Evolutionary conservation across 179 eudicot species (phyloP).

Genomic region (Spinacia oleracea): DNA sequence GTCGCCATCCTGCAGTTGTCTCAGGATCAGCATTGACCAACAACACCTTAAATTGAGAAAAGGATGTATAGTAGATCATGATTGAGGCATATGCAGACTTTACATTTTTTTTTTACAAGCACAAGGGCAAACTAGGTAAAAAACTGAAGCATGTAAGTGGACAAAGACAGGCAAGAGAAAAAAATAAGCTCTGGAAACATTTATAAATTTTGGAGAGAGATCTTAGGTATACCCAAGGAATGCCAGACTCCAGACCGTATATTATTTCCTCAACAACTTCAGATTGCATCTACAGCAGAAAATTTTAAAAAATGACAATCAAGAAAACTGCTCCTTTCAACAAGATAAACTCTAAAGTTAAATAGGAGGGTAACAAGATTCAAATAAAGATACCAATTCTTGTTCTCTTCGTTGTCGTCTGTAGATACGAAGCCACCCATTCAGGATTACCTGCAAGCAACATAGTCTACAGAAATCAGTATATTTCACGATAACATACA

Average conservation of each 20-base stretch:
- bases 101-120: too few relatives aligned
- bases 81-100: neutral
- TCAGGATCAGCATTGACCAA: constrained; percentile 21
- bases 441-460: constrained; percentile 63
- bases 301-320: constrained; percentile 12
- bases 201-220: constrained; percentile 6
- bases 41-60: constrained; percentile 14
- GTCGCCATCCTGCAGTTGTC: constrained; percentile 74
- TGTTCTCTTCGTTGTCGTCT: constrained; percentile 87
- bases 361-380: neutral
- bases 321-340: constrained; percentile 4
- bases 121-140: neutral
- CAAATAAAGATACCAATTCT: constrained; percentile 60
- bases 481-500: neutral
- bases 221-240: constrained; percentile 69
- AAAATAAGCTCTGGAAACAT: neutral
- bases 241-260: constrained; percentile 90
- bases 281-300: constrained; percentile 74
- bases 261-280: constrained; percentile 95
- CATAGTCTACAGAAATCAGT: neutral
- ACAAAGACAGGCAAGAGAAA: neutral
- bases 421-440: constrained; percentile 88
- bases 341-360: neutral
- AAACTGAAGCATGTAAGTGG: neutral
- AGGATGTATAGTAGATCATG: neutral